phyloP scores from a whole-genome alignment of 225 moss, liverwort and hornwort genomes.

The Sphagnum tenellum region DNA sequence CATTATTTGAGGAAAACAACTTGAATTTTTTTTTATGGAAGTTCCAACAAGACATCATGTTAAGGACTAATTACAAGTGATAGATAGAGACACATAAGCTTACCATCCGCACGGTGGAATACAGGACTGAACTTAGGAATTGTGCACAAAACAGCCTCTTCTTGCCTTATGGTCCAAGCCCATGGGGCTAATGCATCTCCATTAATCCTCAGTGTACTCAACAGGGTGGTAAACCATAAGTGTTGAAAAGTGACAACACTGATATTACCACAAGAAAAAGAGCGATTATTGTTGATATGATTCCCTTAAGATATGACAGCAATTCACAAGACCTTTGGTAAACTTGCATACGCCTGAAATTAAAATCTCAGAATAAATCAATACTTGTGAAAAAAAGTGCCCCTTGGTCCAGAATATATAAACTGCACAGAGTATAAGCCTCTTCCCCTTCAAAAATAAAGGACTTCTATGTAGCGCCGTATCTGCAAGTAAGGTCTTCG shows the following conservation, averaged over 20 bases:
- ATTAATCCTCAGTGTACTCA: conserved; percentile 6
- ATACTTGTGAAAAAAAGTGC: conserved; percentile 1
- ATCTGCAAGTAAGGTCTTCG: conserved; percentile 6
- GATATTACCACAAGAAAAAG: conserved; percentile 2
- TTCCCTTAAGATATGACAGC: conserved; percentile 1
- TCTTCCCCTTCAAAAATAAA: conserved; percentile 5
- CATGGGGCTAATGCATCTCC: conserved; percentile 4
- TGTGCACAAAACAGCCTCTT: conserved; percentile 4
- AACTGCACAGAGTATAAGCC: neutral
- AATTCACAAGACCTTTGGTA: conserved; percentile 2
- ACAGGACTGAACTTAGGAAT: conserved; percentile 2
- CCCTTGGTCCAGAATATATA: neutral
- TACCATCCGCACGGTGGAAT: conserved; percentile 1
- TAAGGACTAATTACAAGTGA: neutral
- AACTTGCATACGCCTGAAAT: conserved; percentile 1
- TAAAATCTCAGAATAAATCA: conserved; percentile 3
- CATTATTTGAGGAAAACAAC: neutral
- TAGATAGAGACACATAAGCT: conserved; percentile 4
- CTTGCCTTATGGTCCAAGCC: conserved; percentile 5
- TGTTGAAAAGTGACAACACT: conserved; percentile 4
- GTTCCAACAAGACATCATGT: neutral
- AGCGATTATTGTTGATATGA: conserved; percentile 4
- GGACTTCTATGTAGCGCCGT: conserved; percentile 6
- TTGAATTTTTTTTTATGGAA: neutral
- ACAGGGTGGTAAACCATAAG: neutral